phyloP scores from a whole-genome alignment of 2,329 filamentous ascomycete genomes.

The Dryadomyces sulphureus region DNA sequence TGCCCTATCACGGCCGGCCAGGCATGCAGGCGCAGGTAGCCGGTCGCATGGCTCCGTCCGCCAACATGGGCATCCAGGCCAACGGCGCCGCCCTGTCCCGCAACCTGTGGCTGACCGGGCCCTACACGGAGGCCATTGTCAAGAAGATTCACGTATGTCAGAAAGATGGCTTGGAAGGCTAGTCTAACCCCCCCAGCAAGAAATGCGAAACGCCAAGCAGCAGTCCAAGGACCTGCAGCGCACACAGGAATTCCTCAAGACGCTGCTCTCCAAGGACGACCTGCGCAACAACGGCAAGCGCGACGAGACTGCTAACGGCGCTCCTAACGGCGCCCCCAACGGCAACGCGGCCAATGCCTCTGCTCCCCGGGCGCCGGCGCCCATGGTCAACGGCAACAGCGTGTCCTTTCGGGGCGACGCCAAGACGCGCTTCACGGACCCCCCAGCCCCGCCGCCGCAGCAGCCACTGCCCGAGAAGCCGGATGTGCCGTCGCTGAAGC shows the following conservation, averaged over 20 bases:
- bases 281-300: conserved; percentile 42
- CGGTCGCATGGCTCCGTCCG: conserved; percentile 43
- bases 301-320: conserved; percentile 23
- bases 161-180: too few species aligned
- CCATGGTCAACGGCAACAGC: conserved; percentile 35
- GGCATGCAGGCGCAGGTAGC: conserved; percentile 49
- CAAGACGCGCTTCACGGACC: conserved; percentile 79
- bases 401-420: conserved; percentile 52
- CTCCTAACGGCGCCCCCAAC: not conserved
- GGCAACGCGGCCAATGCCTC: too few species aligned
- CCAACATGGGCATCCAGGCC: conserved; percentile 30
- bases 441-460: conserved; percentile 82
- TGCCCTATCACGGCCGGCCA: conserved; percentile 56
- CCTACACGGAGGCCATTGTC: conserved; percentile 88
- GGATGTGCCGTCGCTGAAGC: conserved; percentile 60
- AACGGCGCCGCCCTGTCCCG: conserved; percentile 57
- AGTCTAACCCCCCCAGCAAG: conserved; percentile 50
- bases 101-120: conserved; percentile 74
- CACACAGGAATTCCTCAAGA: conserved; percentile 67
- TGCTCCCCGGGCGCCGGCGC: too few species aligned
- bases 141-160: conserved; percentile 68
- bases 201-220: conserved; percentile 79
- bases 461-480: conserved; percentile 90
- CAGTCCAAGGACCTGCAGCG: conserved; percentile 76
- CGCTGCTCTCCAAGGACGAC: conserved; percentile 58